These are phyloP conservation scores for Fusarium compactum DNA, from an alignment of 2,329 filamentous ascomycete genomes.

Conservation along the genomic window DNA sequence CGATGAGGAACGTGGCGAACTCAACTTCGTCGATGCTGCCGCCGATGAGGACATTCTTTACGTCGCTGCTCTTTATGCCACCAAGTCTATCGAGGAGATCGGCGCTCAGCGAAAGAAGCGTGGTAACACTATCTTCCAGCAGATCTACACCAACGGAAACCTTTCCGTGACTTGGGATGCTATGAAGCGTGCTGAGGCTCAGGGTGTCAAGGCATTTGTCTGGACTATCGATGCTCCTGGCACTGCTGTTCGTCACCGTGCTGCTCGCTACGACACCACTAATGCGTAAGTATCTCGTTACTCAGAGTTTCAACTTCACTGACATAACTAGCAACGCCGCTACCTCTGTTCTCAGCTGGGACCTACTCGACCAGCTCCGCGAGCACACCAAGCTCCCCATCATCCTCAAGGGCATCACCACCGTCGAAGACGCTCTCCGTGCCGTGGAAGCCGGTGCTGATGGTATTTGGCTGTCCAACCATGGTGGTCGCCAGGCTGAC, in stretches of 20 bases:
- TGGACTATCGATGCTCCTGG: conserved; percentile 53
- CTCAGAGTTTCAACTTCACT: not conserved
- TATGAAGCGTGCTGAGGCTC: conserved; percentile 50
- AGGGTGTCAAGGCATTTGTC: conserved; percentile 54
- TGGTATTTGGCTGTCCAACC: conserved; percentile 57
- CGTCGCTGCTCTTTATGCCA: conserved; percentile 52
- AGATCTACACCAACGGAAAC: conserved; percentile 53
- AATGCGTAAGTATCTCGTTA: conserved; percentile 18
- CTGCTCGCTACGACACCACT: conserved; percentile 46
- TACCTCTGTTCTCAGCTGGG: conserved; percentile 44
- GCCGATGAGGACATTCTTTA: conserved; percentile 61
- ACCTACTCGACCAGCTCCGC: conserved; percentile 48
- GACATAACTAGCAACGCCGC: conserved; percentile 21
- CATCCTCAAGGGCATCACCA: conserved; percentile 56
- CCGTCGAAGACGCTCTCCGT: conserved; percentile 52
- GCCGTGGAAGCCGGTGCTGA: conserved; percentile 51
- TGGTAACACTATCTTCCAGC: conserved; percentile 50
- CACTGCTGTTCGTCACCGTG: conserved; percentile 42
- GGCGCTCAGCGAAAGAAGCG: conserved; percentile 45
- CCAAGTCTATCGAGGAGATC: conserved; percentile 53
- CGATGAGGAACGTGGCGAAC: conserved; percentile 57
- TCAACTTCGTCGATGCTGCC: conserved; percentile 62
- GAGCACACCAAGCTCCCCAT: conserved; percentile 52
- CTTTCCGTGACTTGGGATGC: conserved; percentile 50
- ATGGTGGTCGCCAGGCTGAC: conserved; percentile 58